Base-by-base conservation (phyloP, 163 green algal species). In the Scenedesmus sp. region DNA sequence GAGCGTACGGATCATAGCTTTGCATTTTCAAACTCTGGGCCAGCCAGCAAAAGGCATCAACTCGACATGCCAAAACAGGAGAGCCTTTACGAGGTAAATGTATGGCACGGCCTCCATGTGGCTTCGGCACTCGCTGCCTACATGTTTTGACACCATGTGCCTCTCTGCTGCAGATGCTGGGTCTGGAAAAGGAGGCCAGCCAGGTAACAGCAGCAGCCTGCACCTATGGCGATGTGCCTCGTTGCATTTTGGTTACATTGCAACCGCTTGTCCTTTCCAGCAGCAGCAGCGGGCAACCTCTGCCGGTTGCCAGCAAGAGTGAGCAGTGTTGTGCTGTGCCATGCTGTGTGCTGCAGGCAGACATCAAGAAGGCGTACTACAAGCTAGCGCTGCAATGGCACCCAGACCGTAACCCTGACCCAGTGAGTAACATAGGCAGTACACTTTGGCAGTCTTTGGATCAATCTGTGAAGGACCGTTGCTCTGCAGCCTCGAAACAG, bases 281-380 rank as follows among this genome's bases (percentile, higher is more conserved):
- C 10, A 86, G 16, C 20, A 86, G 74, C 74, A 8, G 10, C 13
- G 4, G 6, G 1, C 5, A 46, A 76, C 8, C 8, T 77, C 55
- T 77, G 55, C 52, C 20, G 52, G 23, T 52, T 9, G 3, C 10
- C 23, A 60, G 34, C 34, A 46, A 46, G 34, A 46, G 34, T 46
- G 34, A 46, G 34, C 34, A 46, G 34, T 56, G 66, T 16, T 84
- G 86, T 84, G 86, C 59, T 9, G 52, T 86, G 79, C 52, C 23
- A 2, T 56, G 52, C 8, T 76, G 15, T 73, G 13, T 23, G 2
- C 20, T n/a, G 46, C 88, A 94, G 81, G 87, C 88, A 7, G 95
- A 97, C 1, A 96, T 99, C 55, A 98, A 97, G 87, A 98, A 98
- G 91, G 97, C 97, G 0, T 99, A 99, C 86, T 94, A 96, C 76